Evolutionary conservation across 352 stramenopile genomes (phyloP).

Genomic region (Thraustotheca clavata): DNA sequence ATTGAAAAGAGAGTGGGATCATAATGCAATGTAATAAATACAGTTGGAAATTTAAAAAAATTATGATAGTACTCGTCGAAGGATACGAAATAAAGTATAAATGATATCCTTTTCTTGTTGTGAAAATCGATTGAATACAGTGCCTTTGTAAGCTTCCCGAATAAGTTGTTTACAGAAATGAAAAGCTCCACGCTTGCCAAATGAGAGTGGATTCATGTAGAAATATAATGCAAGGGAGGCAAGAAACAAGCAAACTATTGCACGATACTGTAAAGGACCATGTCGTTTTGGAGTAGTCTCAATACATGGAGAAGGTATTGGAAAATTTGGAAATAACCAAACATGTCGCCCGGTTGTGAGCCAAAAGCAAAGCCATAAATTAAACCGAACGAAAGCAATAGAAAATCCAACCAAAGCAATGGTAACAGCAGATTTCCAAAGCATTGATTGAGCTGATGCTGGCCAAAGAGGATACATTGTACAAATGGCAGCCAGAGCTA

Average conservation of each 20-base stretch:
- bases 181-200: background rate
- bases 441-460: constrained; percentile 93
- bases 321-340: constrained; percentile 10
- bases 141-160: constrained; percentile 14
- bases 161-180: constrained; percentile 8
- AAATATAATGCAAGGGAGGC: background rate
- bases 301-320: background rate
- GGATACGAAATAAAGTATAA: constrained; percentile 5
- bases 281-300: background rate
- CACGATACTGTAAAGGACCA: background rate
- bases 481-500: constrained; percentile 94
- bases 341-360: constrained; percentile 8
- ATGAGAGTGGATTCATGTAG: background rate
- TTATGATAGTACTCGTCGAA: constrained; percentile 3
- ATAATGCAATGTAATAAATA: background rate
- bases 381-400: background rate
- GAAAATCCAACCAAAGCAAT: background rate
- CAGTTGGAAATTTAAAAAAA: background rate
- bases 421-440: constrained; percentile 86
- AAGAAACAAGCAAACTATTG: background rate
- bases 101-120: constrained; percentile 17
- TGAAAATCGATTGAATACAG: constrained; percentile 12
- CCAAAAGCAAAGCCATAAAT: constrained; percentile 4
- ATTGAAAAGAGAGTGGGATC: too few species aligned
- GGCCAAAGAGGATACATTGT: constrained; percentile 99